A percentile compares a stretch with the other conserved stretches of the same genome.
These are phyloP conservation scores for Lentinula edodes DNA, from an alignment of 768 basidiomycete species.

Conservation along the genomic window DNA sequence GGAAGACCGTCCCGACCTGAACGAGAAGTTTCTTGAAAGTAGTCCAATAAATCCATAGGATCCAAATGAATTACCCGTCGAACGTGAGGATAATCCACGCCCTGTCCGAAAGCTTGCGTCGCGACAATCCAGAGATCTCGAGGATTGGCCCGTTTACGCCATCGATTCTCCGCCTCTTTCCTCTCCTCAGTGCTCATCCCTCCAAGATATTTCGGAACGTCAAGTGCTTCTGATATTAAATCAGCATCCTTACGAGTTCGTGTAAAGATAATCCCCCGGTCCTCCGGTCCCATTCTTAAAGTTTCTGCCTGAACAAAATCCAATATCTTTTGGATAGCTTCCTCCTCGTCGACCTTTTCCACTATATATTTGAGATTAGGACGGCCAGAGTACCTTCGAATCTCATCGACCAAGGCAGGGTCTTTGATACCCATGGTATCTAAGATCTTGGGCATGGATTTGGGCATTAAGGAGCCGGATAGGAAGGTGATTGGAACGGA, in stretches of 20 bases:
- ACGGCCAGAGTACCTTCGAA: background rate
- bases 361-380: background rate
- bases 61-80: background rate
- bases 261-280: background rate
- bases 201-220: background rate
- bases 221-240: background rate
- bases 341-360: background rate
- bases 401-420: background rate
- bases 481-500: constrained; percentile 1
- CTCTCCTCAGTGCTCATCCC: background rate
- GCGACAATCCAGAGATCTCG: background rate
- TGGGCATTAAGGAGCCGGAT: background rate
- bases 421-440: background rate
- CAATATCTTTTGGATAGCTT: background rate
- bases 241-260: background rate
- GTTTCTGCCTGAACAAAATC: background rate
- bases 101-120: constrained; percentile 2
- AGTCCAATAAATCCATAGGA: background rate
- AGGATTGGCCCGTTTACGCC: background rate
- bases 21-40: background rate
- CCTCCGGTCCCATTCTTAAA: background rate
- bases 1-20: background rate
- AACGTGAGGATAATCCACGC: background rate
- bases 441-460: background rate
- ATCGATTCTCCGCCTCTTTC: background rate